Evolutionary conservation across 495 filamentous ascomycete species (phyloP), one percentile per base, ranked within the genome.

Genomic region (Parathielavia hyrcaniae): DNA sequence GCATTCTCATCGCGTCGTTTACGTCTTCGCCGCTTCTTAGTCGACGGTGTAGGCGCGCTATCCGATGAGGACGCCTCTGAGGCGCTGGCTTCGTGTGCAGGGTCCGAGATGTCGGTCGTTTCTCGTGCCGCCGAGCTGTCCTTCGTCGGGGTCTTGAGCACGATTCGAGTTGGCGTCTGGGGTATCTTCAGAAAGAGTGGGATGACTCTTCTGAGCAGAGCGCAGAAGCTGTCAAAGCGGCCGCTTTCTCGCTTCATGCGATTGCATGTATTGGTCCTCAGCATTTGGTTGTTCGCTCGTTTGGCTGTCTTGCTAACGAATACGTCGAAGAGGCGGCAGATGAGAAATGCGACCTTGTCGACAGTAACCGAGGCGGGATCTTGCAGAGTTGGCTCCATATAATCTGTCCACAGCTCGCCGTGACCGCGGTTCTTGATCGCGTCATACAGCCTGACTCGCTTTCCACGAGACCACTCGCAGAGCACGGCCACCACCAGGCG

Each of bases 1-100:
- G 79, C 78, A 22, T 73, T 64, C 49, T 77, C 68, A 60, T 79
- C 67, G 7, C 80, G 80, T 1, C 63, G 67, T 56, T 71, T 74
- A 56, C 78, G 83, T 45, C 78, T 72, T 59, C 80, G 84, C 43
- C 78, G 71, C 59, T 78, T 77, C 46, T 72, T 76, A 22, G 61
- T 35, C 26, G 61, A 54, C 53, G 59, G 44, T n/a, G 11, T 38
- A 12, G 43, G 32, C 22, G 55, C 43, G n/a, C 68, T 60, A 6
- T 64, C 61, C 14, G 51, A 46, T 19, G 47, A 50, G 22, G 36
- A 59, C 16, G 45, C 62, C 4, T 59, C 59, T 5, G 46, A 51
- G 10, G 22, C n/a, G 41, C 54, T 55, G 9, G 43, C 17, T 8
- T 41, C 53, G 9, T 67, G 60, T 0, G 60, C 30, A 10, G 58